Conservation (phyloP, 1,284 basidiomycete genomes). For the Coriolopsis trogii region DNA sequence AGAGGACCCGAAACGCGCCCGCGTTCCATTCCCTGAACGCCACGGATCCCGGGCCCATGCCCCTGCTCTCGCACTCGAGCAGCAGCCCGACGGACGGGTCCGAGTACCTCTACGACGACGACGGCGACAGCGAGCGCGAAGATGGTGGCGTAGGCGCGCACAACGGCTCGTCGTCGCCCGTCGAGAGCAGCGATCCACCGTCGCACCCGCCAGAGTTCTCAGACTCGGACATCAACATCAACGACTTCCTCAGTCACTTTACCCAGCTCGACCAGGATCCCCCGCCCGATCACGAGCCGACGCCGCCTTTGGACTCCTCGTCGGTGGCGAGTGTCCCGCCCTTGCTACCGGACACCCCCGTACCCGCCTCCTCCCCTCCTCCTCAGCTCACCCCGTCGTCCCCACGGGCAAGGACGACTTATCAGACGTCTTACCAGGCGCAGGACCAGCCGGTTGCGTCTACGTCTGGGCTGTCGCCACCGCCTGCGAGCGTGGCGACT, state of each 20-base stretch:
- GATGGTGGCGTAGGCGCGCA: constrained; percentile 27
- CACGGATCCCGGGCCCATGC: constrained; percentile 43
- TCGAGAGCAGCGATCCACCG: constrained; percentile 12
- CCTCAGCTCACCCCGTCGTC: constrained; percentile 2
- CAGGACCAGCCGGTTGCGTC: constrained; percentile 46
- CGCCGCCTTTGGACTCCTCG: constrained; percentile 9
- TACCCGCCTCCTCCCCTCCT: constrained; percentile 3
- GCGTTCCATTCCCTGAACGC: constrained; percentile 76
- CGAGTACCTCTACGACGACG: constrained; percentile 54
- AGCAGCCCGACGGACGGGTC: constrained; percentile 48
- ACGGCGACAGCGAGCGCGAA: constrained; percentile 29
- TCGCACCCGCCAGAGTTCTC: constrained; percentile 41
- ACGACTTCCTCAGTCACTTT: constrained; percentile 73
- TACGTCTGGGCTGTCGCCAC: constrained; percentile 42
- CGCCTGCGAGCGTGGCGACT: constrained; percentile 18
- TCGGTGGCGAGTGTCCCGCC: constrained; percentile 6
- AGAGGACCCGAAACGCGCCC: constrained; percentile 67
- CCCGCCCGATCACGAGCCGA: constrained; percentile 31
- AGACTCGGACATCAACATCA: constrained; percentile 72
- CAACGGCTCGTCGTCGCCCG: constrained; percentile 30
- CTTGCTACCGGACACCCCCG: constrained; percentile 1
- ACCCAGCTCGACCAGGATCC: constrained; percentile 64
- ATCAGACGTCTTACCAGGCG: background rate
- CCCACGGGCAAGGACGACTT: constrained; percentile 11
- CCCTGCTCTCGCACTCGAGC: constrained; percentile 20